Conservation (phyloP, 1,284 basidiomycete genomes). For the Phlebopus sp. region DNA sequence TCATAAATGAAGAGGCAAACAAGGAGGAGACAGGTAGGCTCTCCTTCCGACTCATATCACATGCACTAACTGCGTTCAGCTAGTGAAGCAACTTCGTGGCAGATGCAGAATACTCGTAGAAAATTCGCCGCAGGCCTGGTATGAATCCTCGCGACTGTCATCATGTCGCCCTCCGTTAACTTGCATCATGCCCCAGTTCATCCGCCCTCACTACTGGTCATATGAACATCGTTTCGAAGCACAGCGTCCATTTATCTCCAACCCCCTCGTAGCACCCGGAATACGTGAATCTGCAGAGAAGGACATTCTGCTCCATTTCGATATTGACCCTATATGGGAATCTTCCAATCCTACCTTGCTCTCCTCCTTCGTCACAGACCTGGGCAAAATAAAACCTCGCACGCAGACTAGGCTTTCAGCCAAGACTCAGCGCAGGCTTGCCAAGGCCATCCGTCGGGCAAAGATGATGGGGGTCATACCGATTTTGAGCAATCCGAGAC, state of each 20-base stretch:
- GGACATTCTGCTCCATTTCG: constrained; percentile 71
- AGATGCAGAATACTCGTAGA: constrained; percentile 25
- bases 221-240: constrained; percentile 37
- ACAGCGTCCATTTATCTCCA: constrained; percentile 21
- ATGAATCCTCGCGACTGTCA: neutral
- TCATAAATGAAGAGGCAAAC: constrained; percentile 7
- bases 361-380: constrained; percentile 67
- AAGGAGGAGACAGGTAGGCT: constrained; percentile 5
- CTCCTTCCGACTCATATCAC: neutral
- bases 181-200: constrained; percentile 32
- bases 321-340: constrained; percentile 68
- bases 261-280: constrained; percentile 49
- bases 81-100: constrained; percentile 16
- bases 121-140: constrained; percentile 24
- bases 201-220: constrained; percentile 46
- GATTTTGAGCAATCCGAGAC: constrained; percentile 47
- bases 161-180: neutral
- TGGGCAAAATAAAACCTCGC: constrained; percentile 83
- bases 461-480: constrained; percentile 92
- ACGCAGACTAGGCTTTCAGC: constrained; percentile 75
- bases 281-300: constrained; percentile 44
- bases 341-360: constrained; percentile 69
- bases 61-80: constrained; percentile 6
- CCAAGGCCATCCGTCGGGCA: constrained; percentile 87
- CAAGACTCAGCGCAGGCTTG: constrained; percentile 77